Percentiles rank a stretch among this genome's conserved stretches.
phyloP scores from a whole-genome alignment of 2,329 filamentous ascomycete species.

The Tolypocladium tropicale region DNA sequence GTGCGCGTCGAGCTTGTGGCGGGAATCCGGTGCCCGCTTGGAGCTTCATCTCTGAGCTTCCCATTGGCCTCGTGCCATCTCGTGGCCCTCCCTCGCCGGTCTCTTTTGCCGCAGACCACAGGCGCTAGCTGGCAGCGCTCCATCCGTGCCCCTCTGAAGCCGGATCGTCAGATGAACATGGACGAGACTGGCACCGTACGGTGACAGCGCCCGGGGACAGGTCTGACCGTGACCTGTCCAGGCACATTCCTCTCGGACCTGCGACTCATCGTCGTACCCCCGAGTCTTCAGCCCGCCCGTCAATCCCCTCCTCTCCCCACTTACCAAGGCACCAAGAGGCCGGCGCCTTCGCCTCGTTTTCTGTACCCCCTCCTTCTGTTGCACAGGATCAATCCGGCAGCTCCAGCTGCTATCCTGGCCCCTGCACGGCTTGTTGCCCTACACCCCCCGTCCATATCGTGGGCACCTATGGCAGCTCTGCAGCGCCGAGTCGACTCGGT shows the following conservation, averaged over 20 bases:
- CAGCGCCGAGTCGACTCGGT: neutral
- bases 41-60: conserved; percentile 1
- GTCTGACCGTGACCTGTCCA: neutral
- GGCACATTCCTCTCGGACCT: neutral
- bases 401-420: neutral
- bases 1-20: neutral
- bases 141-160: neutral
- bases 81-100: neutral
- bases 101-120: neutral
- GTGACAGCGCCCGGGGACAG: neutral
- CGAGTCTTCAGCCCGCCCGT: neutral
- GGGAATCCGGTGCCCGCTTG: neutral
- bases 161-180: neutral
- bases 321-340: too few species aligned
- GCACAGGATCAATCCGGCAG: neutral
- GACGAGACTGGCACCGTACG: neutral
- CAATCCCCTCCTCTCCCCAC: neutral
- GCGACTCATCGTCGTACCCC: neutral
- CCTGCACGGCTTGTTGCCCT: neutral
- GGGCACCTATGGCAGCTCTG: neutral
- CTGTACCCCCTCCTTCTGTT: neutral
- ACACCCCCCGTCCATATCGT: neutral
- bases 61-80: neutral
- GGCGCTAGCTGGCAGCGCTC: neutral
- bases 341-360: neutral